These are phyloP conservation scores for Diphasiastrum complanatum DNA, from an alignment of 83 land plant species.

Conservation along the genomic window DNA sequence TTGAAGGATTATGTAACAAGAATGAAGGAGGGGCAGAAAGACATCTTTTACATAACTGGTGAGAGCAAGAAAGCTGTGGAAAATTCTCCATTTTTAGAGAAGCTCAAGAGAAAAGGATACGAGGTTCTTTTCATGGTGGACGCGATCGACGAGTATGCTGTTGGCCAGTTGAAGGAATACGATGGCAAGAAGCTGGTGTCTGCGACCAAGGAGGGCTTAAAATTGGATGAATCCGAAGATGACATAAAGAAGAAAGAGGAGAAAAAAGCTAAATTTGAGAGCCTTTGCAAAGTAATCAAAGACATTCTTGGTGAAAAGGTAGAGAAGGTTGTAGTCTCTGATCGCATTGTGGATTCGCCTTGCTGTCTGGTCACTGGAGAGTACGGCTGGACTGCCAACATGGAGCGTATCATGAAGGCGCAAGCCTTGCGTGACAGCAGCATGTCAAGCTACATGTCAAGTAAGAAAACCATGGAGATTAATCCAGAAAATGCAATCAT, in stretches of 20 bases:
- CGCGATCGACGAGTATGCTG: slow-evolving; percentile 55
- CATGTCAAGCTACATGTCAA: slow-evolving; percentile 51
- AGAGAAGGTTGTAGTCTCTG: slow-evolving; percentile 45
- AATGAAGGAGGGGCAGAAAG: slow-evolving; percentile 57
- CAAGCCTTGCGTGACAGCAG: slow-evolving; percentile 48
- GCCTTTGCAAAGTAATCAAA: slow-evolving; percentile 46
- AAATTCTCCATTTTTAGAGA: slow-evolving; percentile 57
- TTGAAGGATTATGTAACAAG: slow-evolving; percentile 60
- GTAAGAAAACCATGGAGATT: slow-evolving; percentile 61
- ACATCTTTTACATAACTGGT: slow-evolving; percentile 50
- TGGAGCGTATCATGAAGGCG: slow-evolving; percentile 62
- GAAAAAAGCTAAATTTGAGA: slow-evolving; percentile 38
- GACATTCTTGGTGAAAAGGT: slow-evolving; percentile 48
- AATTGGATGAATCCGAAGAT: slow-evolving; percentile 49
- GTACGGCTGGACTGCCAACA: slow-evolving; percentile 61
- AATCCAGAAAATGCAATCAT: slow-evolving; percentile 58
- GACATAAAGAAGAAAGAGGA: slow-evolving; percentile 57
- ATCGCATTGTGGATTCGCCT: slow-evolving; percentile 43
- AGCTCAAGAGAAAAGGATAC: slow-evolving; percentile 48
- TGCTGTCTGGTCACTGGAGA: slow-evolving; percentile 52
- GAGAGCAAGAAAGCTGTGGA: slow-evolving; percentile 60
- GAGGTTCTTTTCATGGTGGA: slow-evolving; percentile 60
- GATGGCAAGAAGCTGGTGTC: slow-evolving; percentile 56
- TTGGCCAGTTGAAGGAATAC: slow-evolving; percentile 55
- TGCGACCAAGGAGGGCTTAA: slow-evolving; percentile 51